These are phyloP conservation scores for Lathyrus tuberosus DNA, from an alignment of 306 rosid genomes.

Conservation along the genomic window DNA sequence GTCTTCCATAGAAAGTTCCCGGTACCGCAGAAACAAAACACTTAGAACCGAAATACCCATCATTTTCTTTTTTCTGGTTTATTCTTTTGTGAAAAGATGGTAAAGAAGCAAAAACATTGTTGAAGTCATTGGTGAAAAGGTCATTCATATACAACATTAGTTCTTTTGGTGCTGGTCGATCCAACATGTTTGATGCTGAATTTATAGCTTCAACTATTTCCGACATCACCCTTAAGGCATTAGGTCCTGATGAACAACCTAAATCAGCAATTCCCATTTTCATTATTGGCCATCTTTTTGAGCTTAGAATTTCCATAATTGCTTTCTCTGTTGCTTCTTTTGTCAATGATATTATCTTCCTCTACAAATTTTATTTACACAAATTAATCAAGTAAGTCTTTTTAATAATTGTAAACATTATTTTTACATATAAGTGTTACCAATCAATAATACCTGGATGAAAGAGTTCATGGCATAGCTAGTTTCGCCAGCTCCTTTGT, in stretches of 20 bases:
- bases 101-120: slow-evolving; percentile 57
- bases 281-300: slow-evolving; percentile 26
- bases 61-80: slow-evolving; percentile 25
- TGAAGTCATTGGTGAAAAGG: slow-evolving; percentile 76
- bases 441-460: slow-evolving; percentile 42
- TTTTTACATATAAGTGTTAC: no score
- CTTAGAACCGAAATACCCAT: slow-evolving; percentile 8
- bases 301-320: slow-evolving; percentile 36
- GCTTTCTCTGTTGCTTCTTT: slow-evolving; percentile 50
- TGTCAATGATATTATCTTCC: slow-evolving; percentile 48
- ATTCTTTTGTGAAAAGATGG: slow-evolving; percentile 59
- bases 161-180: slow-evolving; percentile 44
- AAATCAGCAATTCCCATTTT: slow-evolving; percentile 76
- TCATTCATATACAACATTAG: slow-evolving; percentile 62
- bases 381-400: background rate
- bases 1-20: slow-evolving; percentile 64
- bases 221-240: slow-evolving; percentile 51
- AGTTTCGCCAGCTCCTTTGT: slow-evolving; percentile 61
- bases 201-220: slow-evolving; percentile 48
- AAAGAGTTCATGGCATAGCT: slow-evolving; percentile 77
- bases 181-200: slow-evolving; percentile 30
- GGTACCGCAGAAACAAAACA: slow-evolving; percentile 59
- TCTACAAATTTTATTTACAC: slow-evolving; percentile 34
- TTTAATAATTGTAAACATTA: no score
- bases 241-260: slow-evolving; percentile 92